These are phyloP conservation scores for Coemansia sp. DNA, from an alignment of 192 early-diverging fungal species.

Conservation along the genomic window DNA sequence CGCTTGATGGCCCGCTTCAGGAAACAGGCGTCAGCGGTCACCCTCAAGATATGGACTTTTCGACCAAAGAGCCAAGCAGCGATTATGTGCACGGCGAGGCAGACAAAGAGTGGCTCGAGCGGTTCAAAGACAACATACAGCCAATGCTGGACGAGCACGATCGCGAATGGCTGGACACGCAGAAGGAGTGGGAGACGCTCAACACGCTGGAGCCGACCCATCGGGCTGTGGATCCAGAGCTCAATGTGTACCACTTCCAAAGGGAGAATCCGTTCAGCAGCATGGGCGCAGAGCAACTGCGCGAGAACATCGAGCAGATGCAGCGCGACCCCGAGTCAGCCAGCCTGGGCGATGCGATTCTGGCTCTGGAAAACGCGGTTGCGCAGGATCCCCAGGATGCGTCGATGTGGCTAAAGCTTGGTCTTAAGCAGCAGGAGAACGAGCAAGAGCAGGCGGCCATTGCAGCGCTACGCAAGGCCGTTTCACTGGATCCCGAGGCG, in stretches of 20 bases:
- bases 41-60: slow-evolving; percentile 55
- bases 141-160: slow-evolving; percentile 63
- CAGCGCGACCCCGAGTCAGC: slow-evolving; percentile 51
- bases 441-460: slow-evolving; percentile 92
- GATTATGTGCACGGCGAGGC: slow-evolving; percentile 55
- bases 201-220: slow-evolving; percentile 41
- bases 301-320: slow-evolving; percentile 57
- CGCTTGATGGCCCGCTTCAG: slow-evolving; percentile 45
- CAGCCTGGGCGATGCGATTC: slow-evolving; percentile 82
- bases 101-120: slow-evolving; percentile 63
- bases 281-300: slow-evolving; percentile 37
- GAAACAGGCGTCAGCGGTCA: slow-evolving; percentile 53
- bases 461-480: slow-evolving; percentile 80
- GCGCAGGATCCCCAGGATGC: slow-evolving; percentile 79
- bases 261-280: slow-evolving; percentile 35
- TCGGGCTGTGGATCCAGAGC: slow-evolving; percentile 57
- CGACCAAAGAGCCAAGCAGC: slow-evolving; percentile 59
- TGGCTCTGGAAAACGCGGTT: slow-evolving; percentile 88
- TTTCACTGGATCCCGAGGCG: slow-evolving; percentile 68
- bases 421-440: slow-evolving; percentile 93
- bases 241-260: slow-evolving; percentile 74
- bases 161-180: slow-evolving; percentile 69
- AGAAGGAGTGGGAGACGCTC: slow-evolving; percentile 69
- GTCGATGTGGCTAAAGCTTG: slow-evolving; percentile 80
- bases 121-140: slow-evolving; percentile 69